phyloP scores from a whole-genome alignment of 176 grass and related monocot genomes.

The Eragrostis nindensis region DNA sequence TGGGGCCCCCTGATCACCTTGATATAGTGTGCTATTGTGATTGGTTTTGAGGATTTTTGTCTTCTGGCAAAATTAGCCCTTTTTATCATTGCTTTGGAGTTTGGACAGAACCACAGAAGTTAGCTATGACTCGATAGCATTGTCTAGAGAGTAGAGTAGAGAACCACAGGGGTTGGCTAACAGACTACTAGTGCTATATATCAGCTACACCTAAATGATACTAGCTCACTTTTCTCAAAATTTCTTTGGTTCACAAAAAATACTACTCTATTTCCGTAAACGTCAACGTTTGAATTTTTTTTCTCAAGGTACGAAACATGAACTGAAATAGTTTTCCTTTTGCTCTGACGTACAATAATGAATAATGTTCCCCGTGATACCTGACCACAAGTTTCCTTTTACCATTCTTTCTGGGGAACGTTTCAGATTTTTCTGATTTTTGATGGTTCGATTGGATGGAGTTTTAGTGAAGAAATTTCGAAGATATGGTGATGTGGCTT shows the following conservation, averaged over 20 bases:
- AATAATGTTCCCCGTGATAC: neutral
- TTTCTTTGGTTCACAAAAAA: neutral
- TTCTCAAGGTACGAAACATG: neutral
- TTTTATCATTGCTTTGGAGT: constrained; percentile 21
- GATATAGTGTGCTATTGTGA: constrained; percentile 17
- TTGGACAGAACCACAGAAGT: neutral
- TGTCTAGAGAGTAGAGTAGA: neutral
- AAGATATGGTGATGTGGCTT: constrained; percentile 24
- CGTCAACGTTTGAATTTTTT: neutral
- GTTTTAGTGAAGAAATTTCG: constrained; percentile 43
- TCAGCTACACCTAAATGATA: neutral
- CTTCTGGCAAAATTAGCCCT: constrained; percentile 26
- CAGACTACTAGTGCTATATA: neutral
- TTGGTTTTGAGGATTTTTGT: constrained; percentile 46
- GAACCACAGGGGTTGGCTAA: neutral
- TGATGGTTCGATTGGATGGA: constrained; percentile 28
- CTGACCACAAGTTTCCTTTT: neutral
- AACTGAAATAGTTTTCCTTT: neutral
- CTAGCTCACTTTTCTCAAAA: neutral
- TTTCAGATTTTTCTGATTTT: constrained; percentile 32
- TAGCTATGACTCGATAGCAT: neutral
- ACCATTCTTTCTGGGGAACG: neutral
- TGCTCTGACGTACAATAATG: neutral
- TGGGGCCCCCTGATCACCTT: constrained; percentile 16
- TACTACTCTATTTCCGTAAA: neutral